A percentile compares a stretch with the other conserved stretches of the same genome.
Conservation (phyloP, 495 filamentous ascomycete genomes). For the Penicillium arizonense region DNA sequence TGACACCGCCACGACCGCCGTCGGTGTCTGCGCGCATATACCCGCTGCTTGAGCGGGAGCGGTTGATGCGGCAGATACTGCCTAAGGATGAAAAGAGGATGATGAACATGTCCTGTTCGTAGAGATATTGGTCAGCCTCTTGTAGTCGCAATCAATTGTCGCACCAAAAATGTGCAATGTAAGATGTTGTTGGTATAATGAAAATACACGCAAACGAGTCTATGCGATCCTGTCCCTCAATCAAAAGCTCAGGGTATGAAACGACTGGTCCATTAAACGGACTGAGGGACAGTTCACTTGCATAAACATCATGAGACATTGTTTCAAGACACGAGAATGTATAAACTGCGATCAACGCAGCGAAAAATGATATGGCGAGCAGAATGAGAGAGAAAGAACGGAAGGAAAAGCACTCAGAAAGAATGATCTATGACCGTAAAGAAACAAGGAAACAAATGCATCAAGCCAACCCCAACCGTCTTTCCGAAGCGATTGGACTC, state of each 20-base stretch:
- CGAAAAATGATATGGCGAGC: background rate
- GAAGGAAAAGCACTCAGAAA: constrained; percentile 5
- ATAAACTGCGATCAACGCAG: constrained; percentile 19
- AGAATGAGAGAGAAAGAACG: constrained; percentile 1
- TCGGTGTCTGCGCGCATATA: constrained; percentile 52
- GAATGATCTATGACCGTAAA: background rate
- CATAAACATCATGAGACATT: constrained; percentile 6
- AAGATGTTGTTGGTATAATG: background rate
- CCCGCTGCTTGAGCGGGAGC: constrained; percentile 42
- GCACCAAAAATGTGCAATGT: background rate
- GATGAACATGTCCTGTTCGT: constrained; percentile 71
- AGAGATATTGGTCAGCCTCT: constrained; percentile 15
- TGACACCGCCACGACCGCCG: constrained; percentile 26
- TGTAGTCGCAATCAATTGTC: background rate
- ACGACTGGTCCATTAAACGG: constrained; percentile 1
- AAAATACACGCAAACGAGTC: background rate
- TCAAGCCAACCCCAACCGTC: background rate
- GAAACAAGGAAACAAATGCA: background rate
- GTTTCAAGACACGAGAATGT: constrained; percentile 8
- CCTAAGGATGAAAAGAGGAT: constrained; percentile 76
- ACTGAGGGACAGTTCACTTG: constrained; percentile 1
- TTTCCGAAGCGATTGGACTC: constrained; percentile 10
- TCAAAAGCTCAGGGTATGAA: background rate
- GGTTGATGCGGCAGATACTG: constrained; percentile 54
- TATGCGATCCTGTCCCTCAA: background rate